Conservation (phyloP, 148 eudicot genomes). For the Tetragonia tetragonoides region DNA sequence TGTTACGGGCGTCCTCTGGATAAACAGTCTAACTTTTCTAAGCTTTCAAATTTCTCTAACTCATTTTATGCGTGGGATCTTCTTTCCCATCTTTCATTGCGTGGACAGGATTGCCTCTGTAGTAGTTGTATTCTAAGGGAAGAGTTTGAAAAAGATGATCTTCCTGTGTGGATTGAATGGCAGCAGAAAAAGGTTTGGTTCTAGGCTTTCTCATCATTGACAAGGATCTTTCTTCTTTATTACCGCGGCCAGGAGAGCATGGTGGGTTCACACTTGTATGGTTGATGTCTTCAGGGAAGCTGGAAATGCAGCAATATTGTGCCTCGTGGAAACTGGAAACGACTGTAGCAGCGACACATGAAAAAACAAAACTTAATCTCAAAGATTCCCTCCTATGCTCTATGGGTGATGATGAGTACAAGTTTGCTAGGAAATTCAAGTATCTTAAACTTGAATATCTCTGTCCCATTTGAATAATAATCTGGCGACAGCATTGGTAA, state of each 20-base stretch:
- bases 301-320: conserved; percentile 61
- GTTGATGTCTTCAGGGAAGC: conserved; percentile 71
- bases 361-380: conserved; percentile 25
- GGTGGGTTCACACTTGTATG: conserved; percentile 71
- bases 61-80: conserved; percentile 72
- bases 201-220: conserved; percentile 70
- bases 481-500: conserved; percentile 34
- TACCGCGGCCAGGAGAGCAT: conserved; percentile 37
- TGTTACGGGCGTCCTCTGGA: conserved; percentile 49
- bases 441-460: conserved; percentile 58
- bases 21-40: conserved; percentile 24
- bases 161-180: conserved; percentile 80
- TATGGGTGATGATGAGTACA: conserved; percentile 37
- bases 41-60: conserved; percentile 35
- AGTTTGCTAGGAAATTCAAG: conserved; percentile 32
- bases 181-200: conserved; percentile 64
- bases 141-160: conserved; percentile 51
- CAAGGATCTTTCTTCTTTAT: conserved; percentile 37
- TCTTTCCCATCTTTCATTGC: conserved; percentile 57
- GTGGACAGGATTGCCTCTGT: conserved; percentile 54
- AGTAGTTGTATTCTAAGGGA: conserved; percentile 63
- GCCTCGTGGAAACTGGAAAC: conserved; percentile 43
- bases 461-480: conserved; percentile 36
- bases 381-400: conserved; percentile 44
- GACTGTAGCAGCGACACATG: conserved; percentile 27